Evolutionary conservation across 306 rosid species (phyloP), one percentile per base, ranked within the genome.

Genomic region (Lithocarpus polystachyus): DNA sequence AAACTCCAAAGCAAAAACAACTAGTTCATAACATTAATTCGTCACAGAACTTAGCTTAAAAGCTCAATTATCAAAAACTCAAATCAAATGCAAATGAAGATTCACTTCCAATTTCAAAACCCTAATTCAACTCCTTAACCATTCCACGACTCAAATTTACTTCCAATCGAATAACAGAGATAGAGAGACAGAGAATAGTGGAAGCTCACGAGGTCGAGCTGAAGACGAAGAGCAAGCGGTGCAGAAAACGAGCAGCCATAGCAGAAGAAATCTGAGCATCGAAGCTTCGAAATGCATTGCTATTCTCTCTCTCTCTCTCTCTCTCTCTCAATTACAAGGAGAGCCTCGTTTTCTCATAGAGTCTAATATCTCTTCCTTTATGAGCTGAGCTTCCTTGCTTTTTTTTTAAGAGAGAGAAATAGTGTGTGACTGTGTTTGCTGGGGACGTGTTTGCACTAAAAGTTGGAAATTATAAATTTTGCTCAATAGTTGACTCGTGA

Each of bases 171-270:
- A 75, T 45, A 40, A 73, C 76, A 52, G 68, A 62, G 51, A 71
- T 40, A 40, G 23, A 43, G 60, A 40, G 72, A 51, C 7, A 1
- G 13, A 26, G 40, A 64, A 64, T 1, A 1, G 45, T 4, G 17
- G 80, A 79, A 75, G 74, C 88, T 91, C 64, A 94, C 99, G 83
- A 51, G 74, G 83, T 69, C 75, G 67, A 69, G 97, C 90, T 61
- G 90, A 75, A 81, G 70, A 82, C 17, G 56, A 65, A 31, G 77
- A 40, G 52, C 81, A 77, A 48, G 75, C 80, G 9, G 72, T 80
- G 85, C 82, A 74, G 84, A 85, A 68, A n/a, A 91, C 28, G 74
- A 88, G 43, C 74, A 85, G 85, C 85, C 91, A 90, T 22, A 65
- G 83, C 15, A 85, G 83, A 78, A 81, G 89, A 74, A 83, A 86